Percentiles rank a stretch among this genome's conserved stretches.
Conservation (phyloP, 1,284 basidiomycete species). For the Microbotryum silenes-acaulis region DNA sequence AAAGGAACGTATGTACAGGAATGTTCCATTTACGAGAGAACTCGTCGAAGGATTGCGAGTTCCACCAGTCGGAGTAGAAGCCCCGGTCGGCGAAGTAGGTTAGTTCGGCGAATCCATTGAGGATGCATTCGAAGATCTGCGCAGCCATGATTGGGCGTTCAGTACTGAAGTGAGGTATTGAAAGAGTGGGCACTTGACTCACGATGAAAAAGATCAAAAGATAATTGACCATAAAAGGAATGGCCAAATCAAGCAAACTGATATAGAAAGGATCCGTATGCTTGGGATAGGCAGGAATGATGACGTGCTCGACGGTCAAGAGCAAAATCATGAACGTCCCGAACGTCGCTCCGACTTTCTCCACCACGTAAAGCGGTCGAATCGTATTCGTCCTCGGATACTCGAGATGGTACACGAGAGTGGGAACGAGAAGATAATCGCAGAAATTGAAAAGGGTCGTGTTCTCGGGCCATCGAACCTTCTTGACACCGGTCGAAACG, state of each 20-base stretch:
- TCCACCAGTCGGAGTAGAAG: slow-evolving; percentile 99
- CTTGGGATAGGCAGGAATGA: slow-evolving; percentile 54
- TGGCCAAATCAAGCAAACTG: slow-evolving; percentile 72
- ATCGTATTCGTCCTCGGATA: slow-evolving; percentile 88
- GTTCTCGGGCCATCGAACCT: slow-evolving; percentile 75
- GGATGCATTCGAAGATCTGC: slow-evolving; percentile 68
- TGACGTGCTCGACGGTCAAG: slow-evolving; percentile 84
- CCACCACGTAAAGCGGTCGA: slow-evolving; percentile 82
- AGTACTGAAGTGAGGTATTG: no score
- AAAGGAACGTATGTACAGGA: slow-evolving; percentile 74
- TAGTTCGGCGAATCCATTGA: slow-evolving; percentile 89
- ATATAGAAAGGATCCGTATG: slow-evolving; percentile 57
- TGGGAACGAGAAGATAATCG: slow-evolving; percentile 82
- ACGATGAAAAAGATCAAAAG: slow-evolving; percentile 66
- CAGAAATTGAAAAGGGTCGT: slow-evolving; percentile 76
- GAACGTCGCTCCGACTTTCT: slow-evolving; percentile 90
- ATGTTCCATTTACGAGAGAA: slow-evolving; percentile 96
- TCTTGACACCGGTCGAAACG: slow-evolving; percentile 53
- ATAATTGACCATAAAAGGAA: slow-evolving; percentile 83
- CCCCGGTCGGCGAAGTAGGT: slow-evolving; percentile 84
- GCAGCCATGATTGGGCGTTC: slow-evolving; percentile 45
- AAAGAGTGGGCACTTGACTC: not conserved
- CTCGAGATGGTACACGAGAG: slow-evolving; percentile 91
- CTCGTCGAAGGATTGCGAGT: slow-evolving; percentile 91
- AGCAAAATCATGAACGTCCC: slow-evolving; percentile 84